These are phyloP conservation scores for Serendipita indica DNA, from an alignment of 768 basidiomycete species.

Conservation along the genomic window DNA sequence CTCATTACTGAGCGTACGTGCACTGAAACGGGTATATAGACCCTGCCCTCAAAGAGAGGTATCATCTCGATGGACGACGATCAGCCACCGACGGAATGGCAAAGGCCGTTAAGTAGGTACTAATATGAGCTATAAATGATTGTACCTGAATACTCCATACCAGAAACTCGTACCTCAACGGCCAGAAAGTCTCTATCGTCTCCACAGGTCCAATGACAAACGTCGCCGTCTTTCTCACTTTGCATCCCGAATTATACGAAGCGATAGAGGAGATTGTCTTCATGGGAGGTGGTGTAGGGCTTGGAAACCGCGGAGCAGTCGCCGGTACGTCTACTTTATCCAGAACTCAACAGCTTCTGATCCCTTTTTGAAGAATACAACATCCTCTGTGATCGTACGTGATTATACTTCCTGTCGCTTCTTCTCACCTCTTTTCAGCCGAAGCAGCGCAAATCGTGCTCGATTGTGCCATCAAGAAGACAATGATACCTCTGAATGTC, in stretches of 20 bases:
- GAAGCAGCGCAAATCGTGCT: constrained; percentile 75
- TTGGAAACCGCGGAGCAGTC: constrained; percentile 65
- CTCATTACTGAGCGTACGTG: constrained; percentile 34
- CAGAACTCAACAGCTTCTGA: background rate
- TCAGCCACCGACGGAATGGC: constrained; percentile 58
- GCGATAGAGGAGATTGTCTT: constrained; percentile 60
- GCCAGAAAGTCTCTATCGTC: constrained; percentile 48
- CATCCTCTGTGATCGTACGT: constrained; percentile 66
- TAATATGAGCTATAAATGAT: constrained; percentile 4
- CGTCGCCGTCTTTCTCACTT: constrained; percentile 25
- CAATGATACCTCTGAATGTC: constrained; percentile 78
- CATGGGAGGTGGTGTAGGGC: constrained; percentile 84
- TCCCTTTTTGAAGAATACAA: constrained; percentile 46
- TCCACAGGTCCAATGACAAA: constrained; percentile 83
- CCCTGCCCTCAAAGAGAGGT: background rate
- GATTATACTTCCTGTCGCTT: background rate
- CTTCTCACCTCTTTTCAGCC: constrained; percentile 28
- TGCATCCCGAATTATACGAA: constrained; percentile 34
- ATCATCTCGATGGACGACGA: background rate
- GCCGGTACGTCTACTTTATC: constrained; percentile 26
- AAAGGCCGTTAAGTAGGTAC: constrained; percentile 24
- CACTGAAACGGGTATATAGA: too few species aligned
- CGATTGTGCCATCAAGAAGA: constrained; percentile 47
- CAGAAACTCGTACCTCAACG: constrained; percentile 20
- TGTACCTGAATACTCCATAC: background rate